A percentile compares a stretch with the other conserved stretches of the same genome.
phyloP scores from a whole-genome alignment of 257 asterid genomes.

The Lithospermum erythrorhizon region DNA sequence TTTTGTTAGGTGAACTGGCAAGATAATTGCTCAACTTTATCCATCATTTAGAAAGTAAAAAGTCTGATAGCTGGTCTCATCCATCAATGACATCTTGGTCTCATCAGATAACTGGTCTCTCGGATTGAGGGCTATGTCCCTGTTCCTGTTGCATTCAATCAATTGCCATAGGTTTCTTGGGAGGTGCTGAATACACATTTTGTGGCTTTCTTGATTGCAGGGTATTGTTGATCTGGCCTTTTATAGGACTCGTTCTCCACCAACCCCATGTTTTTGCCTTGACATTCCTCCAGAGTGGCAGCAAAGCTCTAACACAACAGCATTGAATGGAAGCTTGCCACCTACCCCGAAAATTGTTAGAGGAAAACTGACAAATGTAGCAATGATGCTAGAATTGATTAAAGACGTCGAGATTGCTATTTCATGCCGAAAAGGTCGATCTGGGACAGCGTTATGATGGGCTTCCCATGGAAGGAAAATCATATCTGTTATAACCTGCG shows the following conservation, averaged over 20 bases:
- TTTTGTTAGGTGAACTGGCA: not conserved
- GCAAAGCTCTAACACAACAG: conserved; percentile 41
- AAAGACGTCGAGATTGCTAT: conserved; percentile 78
- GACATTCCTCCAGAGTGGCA: conserved; percentile 66
- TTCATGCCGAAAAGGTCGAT: conserved; percentile 81
- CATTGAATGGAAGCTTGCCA: conserved; percentile 41
- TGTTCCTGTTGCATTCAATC: too few species aligned
- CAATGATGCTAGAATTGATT: conserved; percentile 53
- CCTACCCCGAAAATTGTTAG: conserved; percentile 41
- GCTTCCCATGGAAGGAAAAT: conserved; percentile 92
- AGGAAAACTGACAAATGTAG: conserved; percentile 74
- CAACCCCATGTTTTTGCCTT: conserved; percentile 82
- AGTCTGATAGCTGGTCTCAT: too few species aligned
- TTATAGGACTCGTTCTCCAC: conserved; percentile 58
- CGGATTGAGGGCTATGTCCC: too few species aligned
- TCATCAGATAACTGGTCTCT: too few species aligned
- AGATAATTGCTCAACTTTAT: not conserved
- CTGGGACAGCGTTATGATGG: conserved; percentile 99
- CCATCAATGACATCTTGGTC: too few species aligned
- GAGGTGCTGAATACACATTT: too few species aligned
- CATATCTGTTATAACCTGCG: conserved; percentile 86
- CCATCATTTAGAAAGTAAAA: conserved; percentile 3
- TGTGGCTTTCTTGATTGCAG: conserved; percentile 20
- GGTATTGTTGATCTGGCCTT: conserved; percentile 79
- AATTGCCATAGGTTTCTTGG: too few species aligned